Conservation (phyloP, 2,329 filamentous ascomycete species). For the Fusarium pilosicola region DNA sequence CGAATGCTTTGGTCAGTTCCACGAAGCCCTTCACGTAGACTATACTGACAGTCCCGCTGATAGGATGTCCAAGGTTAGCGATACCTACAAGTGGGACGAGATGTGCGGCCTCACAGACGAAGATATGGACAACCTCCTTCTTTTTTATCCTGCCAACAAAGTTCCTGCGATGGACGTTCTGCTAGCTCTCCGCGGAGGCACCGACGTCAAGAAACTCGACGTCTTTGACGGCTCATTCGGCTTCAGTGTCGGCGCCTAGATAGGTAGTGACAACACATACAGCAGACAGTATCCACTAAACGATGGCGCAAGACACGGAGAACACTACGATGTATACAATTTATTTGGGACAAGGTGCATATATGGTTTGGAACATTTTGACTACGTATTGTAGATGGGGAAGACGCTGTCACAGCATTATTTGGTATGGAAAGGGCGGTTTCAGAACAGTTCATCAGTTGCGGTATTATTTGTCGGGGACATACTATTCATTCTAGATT, state of each 20-base stretch:
- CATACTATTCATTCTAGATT: conserved; percentile 22
- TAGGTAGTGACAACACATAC: not conserved
- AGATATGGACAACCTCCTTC: conserved; percentile 85
- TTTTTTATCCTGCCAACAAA: conserved; percentile 71
- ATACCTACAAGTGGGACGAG: conserved; percentile 85
- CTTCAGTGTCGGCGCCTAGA: conserved; percentile 62
- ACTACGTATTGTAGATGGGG: not conserved
- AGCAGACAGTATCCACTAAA: not conserved
- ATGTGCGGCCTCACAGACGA: conserved; percentile 83
- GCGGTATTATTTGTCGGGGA: not conserved
- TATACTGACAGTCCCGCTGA: conserved; percentile 6
- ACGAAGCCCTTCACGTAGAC: too few relatives aligned
- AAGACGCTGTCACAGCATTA: not conserved
- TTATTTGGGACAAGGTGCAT: conserved; percentile 37
- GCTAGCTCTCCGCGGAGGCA: conserved; percentile 62
- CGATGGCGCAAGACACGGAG: conserved; percentile 6
- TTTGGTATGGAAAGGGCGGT: conserved; percentile 9
- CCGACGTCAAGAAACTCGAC: conserved; percentile 58
- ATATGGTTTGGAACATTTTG: conserved; percentile 31
- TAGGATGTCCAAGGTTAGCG: conserved; percentile 93
- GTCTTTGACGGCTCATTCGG: conserved; percentile 69
- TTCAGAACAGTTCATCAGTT: not conserved
- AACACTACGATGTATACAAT: conserved; percentile 32
- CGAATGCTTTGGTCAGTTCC: conserved; percentile 83
- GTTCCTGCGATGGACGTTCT: conserved; percentile 67